phyloP scores from a whole-genome alignment of 1,284 basidiomycete species.

The Ceratobasidium sp. region DNA sequence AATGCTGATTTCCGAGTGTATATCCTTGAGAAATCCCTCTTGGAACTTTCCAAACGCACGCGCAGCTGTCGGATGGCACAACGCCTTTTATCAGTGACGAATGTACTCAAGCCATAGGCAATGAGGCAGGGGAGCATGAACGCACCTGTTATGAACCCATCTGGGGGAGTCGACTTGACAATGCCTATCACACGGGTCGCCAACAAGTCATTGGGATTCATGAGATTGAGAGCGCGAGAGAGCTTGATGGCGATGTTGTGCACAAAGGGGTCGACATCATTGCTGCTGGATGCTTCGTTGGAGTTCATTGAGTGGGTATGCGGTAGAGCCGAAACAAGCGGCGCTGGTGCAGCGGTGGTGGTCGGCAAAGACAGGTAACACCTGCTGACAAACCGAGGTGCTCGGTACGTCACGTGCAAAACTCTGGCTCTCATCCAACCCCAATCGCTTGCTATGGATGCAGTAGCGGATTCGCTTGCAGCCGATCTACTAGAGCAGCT shows the following conservation, averaged over 20 bases:
- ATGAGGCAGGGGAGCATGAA: constrained; percentile 2
- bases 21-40: constrained; percentile 63
- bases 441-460: constrained; percentile 10
- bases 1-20: constrained; percentile 65
- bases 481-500: constrained; percentile 15
- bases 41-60: constrained; percentile 87
- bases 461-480: constrained; percentile 22
- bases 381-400: neutral
- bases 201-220: constrained; percentile 84
- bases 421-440: neutral
- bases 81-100: constrained; percentile 42
- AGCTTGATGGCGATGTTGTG: constrained; percentile 83
- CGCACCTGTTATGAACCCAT: constrained; percentile 68
- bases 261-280: constrained; percentile 61
- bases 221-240: constrained; percentile 75
- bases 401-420: neutral
- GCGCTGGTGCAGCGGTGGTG: neutral
- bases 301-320: neutral
- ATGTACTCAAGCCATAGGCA: constrained; percentile 8
- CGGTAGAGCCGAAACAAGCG: neutral
- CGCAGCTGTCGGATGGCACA: constrained; percentile 61
- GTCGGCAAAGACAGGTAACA: constrained; percentile 8
- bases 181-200: constrained; percentile 81
- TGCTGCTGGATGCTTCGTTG: constrained; percentile 6
- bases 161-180: constrained; percentile 69